Evolutionary conservation across 2,329 filamentous ascomycete species (phyloP).

Genomic region (Coleophoma crateriformis): DNA sequence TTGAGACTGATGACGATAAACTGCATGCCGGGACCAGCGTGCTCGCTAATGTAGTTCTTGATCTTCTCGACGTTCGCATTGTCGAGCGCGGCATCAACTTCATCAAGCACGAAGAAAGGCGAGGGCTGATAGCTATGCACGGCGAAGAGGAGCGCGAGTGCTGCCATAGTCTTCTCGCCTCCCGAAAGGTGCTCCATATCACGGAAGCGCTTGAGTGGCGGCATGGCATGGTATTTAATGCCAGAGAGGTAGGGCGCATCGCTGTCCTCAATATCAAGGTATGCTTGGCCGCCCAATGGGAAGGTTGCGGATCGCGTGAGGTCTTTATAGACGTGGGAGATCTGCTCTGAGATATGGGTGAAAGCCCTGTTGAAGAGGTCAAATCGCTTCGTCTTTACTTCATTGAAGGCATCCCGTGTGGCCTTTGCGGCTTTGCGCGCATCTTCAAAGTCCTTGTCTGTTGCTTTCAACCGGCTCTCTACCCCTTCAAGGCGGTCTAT

Average conservation of each 20-base stretch:
- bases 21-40: conserved; percentile 95
- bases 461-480: conserved; percentile 73
- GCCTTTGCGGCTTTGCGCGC: conserved; percentile 68
- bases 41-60: conserved; percentile 91
- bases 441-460: conserved; percentile 85
- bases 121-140: conserved; percentile 94
- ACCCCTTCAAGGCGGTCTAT: conserved; percentile 87
- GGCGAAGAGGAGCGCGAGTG: conserved; percentile 90
- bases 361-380: conserved; percentile 96
- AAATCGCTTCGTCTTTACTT: conserved; percentile 74
- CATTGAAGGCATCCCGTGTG: conserved; percentile 78
- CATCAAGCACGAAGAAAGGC: conserved; percentile 96
- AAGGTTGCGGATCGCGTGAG: conserved; percentile 88
- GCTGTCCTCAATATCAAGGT: conserved; percentile 88
- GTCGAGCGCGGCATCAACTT: conserved; percentile 96
- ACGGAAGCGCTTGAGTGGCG: conserved; percentile 93
- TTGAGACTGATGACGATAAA: conserved; percentile 98
- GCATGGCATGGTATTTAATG: conserved; percentile 98
- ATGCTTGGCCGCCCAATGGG: conserved; percentile 82
- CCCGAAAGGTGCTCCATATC: conserved; percentile 99
- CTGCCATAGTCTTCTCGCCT: conserved; percentile 98
- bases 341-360: conserved; percentile 90
- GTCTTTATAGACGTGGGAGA: conserved; percentile 89
- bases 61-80: conserved; percentile 96
- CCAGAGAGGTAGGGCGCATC: conserved; percentile 93